These are phyloP conservation scores for Penicillium sp. DNA, from an alignment of 2,329 filamentous ascomycete species.

Conservation along the genomic window DNA sequence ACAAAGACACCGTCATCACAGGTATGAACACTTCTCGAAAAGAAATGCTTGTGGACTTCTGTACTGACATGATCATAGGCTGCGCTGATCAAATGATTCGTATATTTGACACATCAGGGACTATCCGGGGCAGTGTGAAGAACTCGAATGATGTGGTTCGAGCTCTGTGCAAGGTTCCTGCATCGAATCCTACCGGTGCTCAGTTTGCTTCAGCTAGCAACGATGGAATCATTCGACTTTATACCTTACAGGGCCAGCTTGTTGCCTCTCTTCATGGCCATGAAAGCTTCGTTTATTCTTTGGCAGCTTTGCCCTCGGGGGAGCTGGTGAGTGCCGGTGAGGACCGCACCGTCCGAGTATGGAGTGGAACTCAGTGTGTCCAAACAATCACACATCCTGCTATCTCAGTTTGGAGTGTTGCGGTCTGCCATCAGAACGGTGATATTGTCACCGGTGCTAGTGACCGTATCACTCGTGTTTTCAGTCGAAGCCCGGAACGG, in stretches of 20 bases:
- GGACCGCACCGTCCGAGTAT: conserved; percentile 86
- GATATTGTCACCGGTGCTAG: conserved; percentile 94
- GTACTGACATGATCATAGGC: conserved; percentile 43
- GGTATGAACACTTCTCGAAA: conserved; percentile 34
- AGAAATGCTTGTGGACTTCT: not conserved
- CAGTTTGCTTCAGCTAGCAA: conserved; percentile 95
- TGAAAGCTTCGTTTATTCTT: conserved; percentile 88
- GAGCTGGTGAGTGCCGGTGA: conserved; percentile 89
- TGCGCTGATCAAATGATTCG: conserved; percentile 88
- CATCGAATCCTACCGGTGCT: conserved; percentile 69
- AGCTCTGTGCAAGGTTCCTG: conserved; percentile 75
- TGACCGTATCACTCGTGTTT: conserved; percentile 77
- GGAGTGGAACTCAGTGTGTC: conserved; percentile 74
- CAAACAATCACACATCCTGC: conserved; percentile 97
- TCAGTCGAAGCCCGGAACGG: conserved; percentile 65
- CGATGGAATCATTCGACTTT: conserved; percentile 80
- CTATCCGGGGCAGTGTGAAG: conserved; percentile 58
- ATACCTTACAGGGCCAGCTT: conserved; percentile 72
- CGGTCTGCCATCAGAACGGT: conserved; percentile 72
- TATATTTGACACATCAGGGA: conserved; percentile 64
- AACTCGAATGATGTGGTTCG: conserved; percentile 78
- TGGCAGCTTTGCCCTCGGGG: conserved; percentile 70
- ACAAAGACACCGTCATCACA: conserved; percentile 74
- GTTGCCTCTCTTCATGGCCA: conserved; percentile 78
- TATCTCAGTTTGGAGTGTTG: conserved; percentile 91